Evolutionary conservation across 2,329 filamentous ascomycete species (phyloP), one percentile per base, ranked within the genome.

Genomic region (Blastomyces parvus): DNA sequence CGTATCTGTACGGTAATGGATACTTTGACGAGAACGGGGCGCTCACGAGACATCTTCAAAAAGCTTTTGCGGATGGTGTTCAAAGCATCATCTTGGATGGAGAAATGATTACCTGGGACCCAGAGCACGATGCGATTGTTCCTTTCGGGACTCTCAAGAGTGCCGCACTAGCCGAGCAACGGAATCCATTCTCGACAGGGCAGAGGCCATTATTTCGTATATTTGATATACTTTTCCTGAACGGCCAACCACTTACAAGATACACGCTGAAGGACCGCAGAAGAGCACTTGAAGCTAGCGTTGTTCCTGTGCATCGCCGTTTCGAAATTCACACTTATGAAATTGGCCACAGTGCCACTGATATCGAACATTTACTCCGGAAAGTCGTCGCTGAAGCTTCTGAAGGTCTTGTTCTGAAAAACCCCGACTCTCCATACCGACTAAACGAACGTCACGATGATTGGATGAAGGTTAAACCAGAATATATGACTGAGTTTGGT

Each of bases 71-170:
- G 1, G 79, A 85, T 0, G 86, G 87, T 1, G 91, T 97, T 0
- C 82, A 87, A 19, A 97, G 90, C 71, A 82, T 96, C 67, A 96
- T 99, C 59, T 81, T 99, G 0, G 94, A 99, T 70, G 94, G 94
- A 11, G 94, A 99, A 74, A 99, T 99, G 94, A 91, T 99, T 64
- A 96, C 92, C 0, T 99, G 94, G 94, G 91, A 97, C 72, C 89
- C 91, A 65, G 85, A 88, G 55, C 81, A 89, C 59, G 89, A 96
- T 76, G 88, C 88, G 62, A 89, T 94, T 61, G 88, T 96, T 19
- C 86, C 88, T 0, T 99, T 99, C 73, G 94, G 94, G 8, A 95
- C 90, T 0, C 81, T 99, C 59, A 99, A 99, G 76, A 93, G 91
- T 1, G 93, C 92, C 0, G 93, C 93, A 0, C 76, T 96, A 40